Base-by-base conservation (phyloP, 257 asterid genomes). In the Echites panduratus region DNA sequence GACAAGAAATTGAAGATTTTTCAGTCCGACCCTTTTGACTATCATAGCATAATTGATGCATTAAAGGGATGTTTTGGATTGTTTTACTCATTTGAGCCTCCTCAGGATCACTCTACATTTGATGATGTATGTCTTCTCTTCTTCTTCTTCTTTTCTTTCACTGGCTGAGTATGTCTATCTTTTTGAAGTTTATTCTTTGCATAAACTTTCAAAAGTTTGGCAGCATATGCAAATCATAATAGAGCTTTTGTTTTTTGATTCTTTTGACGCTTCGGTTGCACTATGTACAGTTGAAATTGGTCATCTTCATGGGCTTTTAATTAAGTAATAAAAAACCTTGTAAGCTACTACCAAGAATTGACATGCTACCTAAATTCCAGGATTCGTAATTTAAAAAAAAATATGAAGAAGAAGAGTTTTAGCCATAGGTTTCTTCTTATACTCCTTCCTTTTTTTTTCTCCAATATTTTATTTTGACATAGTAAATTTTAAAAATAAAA, bases 81-180 rank as follows among this genome's bases (percentile, higher is more conserved):
- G 84, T 90, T 95, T 79, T 92, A 92, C 91, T 82, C 91, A 12
- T 92, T 92, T 73, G 97, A 92, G 84, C 87, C 88, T 32, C 96
- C 98, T 24, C 73, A 85, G 52, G 96, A 95, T 48, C 82, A 90
- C 53, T 88, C 96, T 16, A 81, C 82, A 24, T 92, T 90, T 68
- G 98, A 95, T 77, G 99, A 95, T 77, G 99, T 95, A 84, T 72
- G 96, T 74, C 57, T 48, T 7, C 45, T 50, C 12, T 63, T 54
- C 58, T 27, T 27, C 29, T 44, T 41, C 19, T 24, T 32, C 24
- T 27, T 1, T 40, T 20, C 52, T 32, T 70, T 35, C 17, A 2
- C 24, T 57, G 20, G 2, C 52, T 22, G 4, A 3, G 1, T 10
- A 47, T 50, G 7, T 52, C 7, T 4, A 50, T 50, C 7, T 16